These are phyloP conservation scores for Fermentozyma sake DNA, from an alignment of 1,139 yeast genomes.

Conservation along the genomic window DNA sequence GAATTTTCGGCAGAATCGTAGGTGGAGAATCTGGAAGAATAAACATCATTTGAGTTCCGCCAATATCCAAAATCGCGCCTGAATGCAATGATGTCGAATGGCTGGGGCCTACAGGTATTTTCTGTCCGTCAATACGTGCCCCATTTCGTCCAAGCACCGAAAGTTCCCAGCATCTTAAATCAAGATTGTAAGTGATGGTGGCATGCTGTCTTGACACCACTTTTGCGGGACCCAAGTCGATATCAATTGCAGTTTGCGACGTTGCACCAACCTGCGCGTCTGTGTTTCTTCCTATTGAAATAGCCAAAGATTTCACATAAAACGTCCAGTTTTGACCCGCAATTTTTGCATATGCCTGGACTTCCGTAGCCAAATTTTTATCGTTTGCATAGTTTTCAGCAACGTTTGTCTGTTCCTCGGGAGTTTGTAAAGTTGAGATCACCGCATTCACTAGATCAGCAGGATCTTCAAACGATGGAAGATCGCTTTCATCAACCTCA, in stretches of 20 bases:
- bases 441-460: slow-evolving; percentile 52
- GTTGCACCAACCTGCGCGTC: slow-evolving; percentile 39
- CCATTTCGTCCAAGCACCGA: slow-evolving; percentile 86
- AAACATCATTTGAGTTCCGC: slow-evolving; percentile 99
- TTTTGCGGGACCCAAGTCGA: slow-evolving; percentile 94
- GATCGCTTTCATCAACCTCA: slow-evolving; percentile 20
- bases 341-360: slow-evolving; percentile 93
- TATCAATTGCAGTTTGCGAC: slow-evolving; percentile 47
- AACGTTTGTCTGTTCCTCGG: slow-evolving; percentile 50
- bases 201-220: slow-evolving; percentile 93
- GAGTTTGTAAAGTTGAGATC: slow-evolving; percentile 43
- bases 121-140: slow-evolving; percentile 75
- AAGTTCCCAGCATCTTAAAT: slow-evolving; percentile 79
- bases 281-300: slow-evolving; percentile 83
- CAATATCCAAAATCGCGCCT: slow-evolving; percentile 88
- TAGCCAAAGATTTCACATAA: slow-evolving; percentile 76
- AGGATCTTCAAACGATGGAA: slow-evolving; percentile 43
- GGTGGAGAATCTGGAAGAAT: slow-evolving; percentile 93
- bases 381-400: slow-evolving; percentile 56
- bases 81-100: slow-evolving; percentile 58
- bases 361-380: slow-evolving; percentile 72
- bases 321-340: slow-evolving; percentile 95
- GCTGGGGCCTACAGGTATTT: slow-evolving; percentile 45
- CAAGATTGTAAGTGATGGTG: slow-evolving; percentile 69
- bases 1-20: slow-evolving; percentile 47